Conservation (phyloP, 345 rosid genomes). For the Boechera divaricarpa region DNA sequence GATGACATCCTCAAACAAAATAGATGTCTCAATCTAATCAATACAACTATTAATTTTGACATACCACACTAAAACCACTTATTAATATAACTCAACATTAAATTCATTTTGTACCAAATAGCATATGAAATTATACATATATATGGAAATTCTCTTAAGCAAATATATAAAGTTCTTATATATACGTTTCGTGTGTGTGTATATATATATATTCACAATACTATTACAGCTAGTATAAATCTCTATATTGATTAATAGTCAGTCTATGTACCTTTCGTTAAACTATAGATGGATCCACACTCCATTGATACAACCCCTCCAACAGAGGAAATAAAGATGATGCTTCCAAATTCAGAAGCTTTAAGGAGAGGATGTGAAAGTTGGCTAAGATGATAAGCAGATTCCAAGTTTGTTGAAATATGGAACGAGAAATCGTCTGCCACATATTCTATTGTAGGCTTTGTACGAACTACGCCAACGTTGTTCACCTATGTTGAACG, state of each 20-base stretch:
- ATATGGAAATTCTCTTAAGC: background rate
- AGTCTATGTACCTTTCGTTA: conserved; percentile 23
- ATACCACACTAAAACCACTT: background rate
- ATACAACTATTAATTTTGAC: background rate
- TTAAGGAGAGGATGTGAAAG: conserved; percentile 40
- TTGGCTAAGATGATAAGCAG: conserved; percentile 32
- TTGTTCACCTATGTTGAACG: conserved; percentile 25
- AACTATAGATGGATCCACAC: conserved; percentile 31
- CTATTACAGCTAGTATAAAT: background rate
- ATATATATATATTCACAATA: background rate
- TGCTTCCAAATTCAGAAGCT: conserved; percentile 29
- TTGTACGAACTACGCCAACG: background rate
- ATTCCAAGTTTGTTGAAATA: conserved; percentile 28
- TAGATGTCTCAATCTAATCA: background rate
- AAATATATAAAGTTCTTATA: background rate
- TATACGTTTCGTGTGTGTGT: too few relatives aligned
- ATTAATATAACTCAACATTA: background rate
- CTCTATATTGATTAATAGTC: background rate
- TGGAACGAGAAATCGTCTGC: conserved; percentile 23
- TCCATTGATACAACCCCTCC: conserved; percentile 25
- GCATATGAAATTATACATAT: background rate
- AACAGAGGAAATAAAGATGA: conserved; percentile 17
- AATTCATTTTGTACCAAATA: background rate
- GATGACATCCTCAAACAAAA: background rate
- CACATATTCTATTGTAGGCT: conserved; percentile 19